Conservation (phyloP, 129 eudicot genomes). For the Dittrichia graveolens region DNA sequence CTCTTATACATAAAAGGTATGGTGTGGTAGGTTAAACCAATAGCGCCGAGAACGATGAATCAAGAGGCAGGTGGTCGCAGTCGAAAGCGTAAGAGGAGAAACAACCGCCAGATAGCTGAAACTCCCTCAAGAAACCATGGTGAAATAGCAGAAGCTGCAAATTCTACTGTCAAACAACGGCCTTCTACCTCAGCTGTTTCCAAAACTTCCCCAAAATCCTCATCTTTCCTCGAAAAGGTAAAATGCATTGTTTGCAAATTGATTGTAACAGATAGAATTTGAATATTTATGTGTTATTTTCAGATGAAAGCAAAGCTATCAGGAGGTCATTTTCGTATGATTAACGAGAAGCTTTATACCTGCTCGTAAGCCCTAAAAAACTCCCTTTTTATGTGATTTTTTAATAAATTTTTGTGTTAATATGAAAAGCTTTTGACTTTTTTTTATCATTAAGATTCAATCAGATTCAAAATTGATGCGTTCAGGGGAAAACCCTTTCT, state of each 20-base stretch:
- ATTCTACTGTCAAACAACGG: slow-evolving; percentile 12
- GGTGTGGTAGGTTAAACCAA: background rate
- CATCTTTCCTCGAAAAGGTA: slow-evolving; percentile 72
- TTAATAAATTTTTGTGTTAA: background rate
- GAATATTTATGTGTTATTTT: slow-evolving; percentile 12
- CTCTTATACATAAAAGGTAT: background rate
- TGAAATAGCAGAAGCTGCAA: background rate
- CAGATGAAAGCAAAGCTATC: slow-evolving; percentile 95
- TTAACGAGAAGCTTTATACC: slow-evolving; percentile 95
- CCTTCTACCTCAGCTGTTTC: slow-evolving; percentile 12
- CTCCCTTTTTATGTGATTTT: slow-evolving; percentile 1
- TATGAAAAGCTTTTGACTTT: background rate
- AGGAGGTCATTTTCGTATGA: slow-evolving; percentile 94
- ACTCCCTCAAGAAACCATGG: slow-evolving; percentile 4
- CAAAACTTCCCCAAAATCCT: slow-evolving; percentile 43
- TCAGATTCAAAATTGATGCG: background rate
- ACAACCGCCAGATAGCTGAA: slow-evolving; percentile 34
- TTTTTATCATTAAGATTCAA: background rate
- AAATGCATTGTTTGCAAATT: background rate
- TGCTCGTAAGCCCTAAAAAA: slow-evolving; percentile 64
- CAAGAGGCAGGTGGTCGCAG: slow-evolving; percentile 41
- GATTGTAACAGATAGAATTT: background rate
- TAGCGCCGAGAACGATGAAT: slow-evolving; percentile 29
- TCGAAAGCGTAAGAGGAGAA: slow-evolving; percentile 66
- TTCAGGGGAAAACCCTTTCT: slow-evolving; percentile 7